Evolutionary conservation across 106 monocot species (phyloP).

Genomic region (Dioscorea zingiberensis): DNA sequence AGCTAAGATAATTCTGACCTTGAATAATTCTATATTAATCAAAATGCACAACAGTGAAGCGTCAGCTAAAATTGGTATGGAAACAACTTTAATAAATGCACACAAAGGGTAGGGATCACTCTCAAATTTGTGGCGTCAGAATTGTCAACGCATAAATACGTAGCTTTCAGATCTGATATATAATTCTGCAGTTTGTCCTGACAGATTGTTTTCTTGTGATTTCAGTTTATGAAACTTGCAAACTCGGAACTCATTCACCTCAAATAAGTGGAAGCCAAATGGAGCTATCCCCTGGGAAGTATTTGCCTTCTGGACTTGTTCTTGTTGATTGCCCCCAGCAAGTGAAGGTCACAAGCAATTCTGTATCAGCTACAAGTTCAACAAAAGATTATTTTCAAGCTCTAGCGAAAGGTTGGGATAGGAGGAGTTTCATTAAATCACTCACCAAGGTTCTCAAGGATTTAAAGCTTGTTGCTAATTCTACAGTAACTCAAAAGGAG

Average conservation of each 20-base stretch:
- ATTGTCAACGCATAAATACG: no score
- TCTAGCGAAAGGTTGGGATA: conserved; percentile 63
- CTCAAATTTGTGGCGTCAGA: no score
- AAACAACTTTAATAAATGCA: no score
- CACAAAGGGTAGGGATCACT: no score
- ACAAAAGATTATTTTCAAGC: conserved; percentile 51
- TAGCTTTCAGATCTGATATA: no score
- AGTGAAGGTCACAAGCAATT: conserved; percentile 43
- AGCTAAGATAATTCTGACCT: no score
- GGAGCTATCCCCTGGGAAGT: conserved; percentile 44
- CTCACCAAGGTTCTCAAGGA: conserved; percentile 54
- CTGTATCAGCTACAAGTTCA: conserved; percentile 38
- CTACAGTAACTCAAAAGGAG: conserved; percentile 65
- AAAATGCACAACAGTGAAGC: no score
- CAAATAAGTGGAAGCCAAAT: conserved; percentile 36
- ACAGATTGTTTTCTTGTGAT: neutral
- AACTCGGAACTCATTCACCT: conserved; percentile 76
- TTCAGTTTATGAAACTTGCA: conserved; percentile 95
- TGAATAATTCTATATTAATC: no score
- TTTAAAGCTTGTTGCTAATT: conserved; percentile 43
- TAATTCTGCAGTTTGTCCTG: no score
- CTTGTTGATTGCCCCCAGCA: conserved; percentile 74
- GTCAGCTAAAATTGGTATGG: no score
- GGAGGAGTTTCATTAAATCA: conserved; percentile 42
- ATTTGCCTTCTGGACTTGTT: conserved; percentile 57